These are phyloP conservation scores for Penicillium fimorum DNA, from an alignment of 495 filamentous ascomycete species.

Conservation along the genomic window DNA sequence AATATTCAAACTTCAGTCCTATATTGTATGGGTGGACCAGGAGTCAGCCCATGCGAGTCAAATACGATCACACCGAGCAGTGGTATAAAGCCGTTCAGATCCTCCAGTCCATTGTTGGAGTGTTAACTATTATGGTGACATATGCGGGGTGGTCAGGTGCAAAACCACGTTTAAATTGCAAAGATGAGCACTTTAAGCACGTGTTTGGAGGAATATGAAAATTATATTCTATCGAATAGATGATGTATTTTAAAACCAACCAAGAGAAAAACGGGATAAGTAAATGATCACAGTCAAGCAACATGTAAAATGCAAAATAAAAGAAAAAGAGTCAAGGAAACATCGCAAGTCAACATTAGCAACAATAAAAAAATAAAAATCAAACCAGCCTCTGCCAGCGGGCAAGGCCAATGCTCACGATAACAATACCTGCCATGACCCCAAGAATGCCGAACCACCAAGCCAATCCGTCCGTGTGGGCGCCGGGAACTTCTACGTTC, in stretches of 20 bases:
- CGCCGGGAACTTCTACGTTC: slow-evolving; percentile 85
- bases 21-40: too few species aligned
- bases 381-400: slow-evolving; percentile 46
- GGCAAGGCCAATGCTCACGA: slow-evolving; percentile 50
- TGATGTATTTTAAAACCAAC: not conserved
- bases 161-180: too few species aligned
- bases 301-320: not conserved
- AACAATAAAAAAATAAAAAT: slow-evolving; percentile 4
- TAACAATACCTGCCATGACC: slow-evolving; percentile 58
- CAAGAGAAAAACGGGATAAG: not conserved
- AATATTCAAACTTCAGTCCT: too few species aligned
- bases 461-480: slow-evolving; percentile 48
- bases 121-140: too few species aligned
- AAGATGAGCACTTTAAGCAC: too few species aligned
- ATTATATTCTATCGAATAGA: not conserved
- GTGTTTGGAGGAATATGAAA: not conserved
- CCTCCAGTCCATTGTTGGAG: too few species aligned
- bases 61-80: too few species aligned
- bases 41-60: too few species aligned
- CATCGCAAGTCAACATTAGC: not conserved
- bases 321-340: not conserved
- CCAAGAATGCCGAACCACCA: slow-evolving; percentile 85
- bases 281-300: not conserved
- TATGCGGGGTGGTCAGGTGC: too few species aligned
- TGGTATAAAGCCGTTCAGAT: too few species aligned